phyloP scores from a whole-genome alignment of 169 alveolate species.

The Plasmodium knowlesi region DNA sequence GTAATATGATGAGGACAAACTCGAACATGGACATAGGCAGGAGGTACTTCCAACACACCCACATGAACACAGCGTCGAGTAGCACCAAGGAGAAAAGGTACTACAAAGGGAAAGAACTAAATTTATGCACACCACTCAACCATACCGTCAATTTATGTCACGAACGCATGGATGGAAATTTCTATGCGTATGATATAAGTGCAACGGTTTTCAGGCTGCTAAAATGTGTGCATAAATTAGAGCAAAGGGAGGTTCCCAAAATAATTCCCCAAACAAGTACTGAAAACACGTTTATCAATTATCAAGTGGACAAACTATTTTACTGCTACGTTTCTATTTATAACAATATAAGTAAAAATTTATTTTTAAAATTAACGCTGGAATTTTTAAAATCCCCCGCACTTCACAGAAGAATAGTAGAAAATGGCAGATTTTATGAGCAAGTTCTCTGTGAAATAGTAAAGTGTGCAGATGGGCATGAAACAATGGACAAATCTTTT shows the following conservation, averaged over 20 bases:
- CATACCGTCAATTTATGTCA: slow-evolving; percentile 44
- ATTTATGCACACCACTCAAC: slow-evolving; percentile 55
- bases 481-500: slow-evolving; percentile 15
- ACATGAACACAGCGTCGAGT: neutral
- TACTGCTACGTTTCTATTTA: slow-evolving; percentile 48
- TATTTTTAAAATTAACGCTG: slow-evolving; percentile 53
- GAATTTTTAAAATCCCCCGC: slow-evolving; percentile 26
- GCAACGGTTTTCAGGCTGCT: slow-evolving; percentile 44
- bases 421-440: slow-evolving; percentile 39
- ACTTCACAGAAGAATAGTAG: slow-evolving; percentile 11
- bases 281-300: neutral
- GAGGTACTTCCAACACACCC: neutral
- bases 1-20: slow-evolving; percentile 24
- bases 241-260: slow-evolving; percentile 1
- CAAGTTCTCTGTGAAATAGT: slow-evolving; percentile 35
- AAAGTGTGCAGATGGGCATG: slow-evolving; percentile 3
- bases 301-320: slow-evolving; percentile 64
- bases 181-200: slow-evolving; percentile 22
- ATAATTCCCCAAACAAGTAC: neutral
- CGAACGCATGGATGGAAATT: slow-evolving; percentile 41
- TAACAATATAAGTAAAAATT: slow-evolving; percentile 23
- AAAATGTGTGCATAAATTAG: slow-evolving; percentile 63
- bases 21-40: neutral
- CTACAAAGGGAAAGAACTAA: slow-evolving; percentile 19
- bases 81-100: slow-evolving; percentile 4